phyloP scores from a whole-genome alignment of 2,329 filamentous ascomycete species.

The Elsinoe australis region DNA sequence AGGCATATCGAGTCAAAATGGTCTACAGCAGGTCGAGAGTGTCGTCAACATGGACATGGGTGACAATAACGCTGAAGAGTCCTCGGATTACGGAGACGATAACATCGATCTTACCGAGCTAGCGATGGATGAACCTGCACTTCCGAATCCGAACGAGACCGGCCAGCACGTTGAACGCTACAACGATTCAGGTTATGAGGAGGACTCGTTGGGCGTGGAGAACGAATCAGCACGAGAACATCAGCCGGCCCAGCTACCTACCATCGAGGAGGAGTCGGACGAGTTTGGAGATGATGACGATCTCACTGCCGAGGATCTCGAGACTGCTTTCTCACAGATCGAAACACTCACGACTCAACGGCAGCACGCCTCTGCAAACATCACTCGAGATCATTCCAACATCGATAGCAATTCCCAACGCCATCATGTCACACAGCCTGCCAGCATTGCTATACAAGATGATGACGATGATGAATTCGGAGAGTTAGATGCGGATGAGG shows the following conservation, averaged over 20 bases:
- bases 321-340: slow-evolving; percentile 33
- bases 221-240: too few relatives aligned
- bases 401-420: not conserved
- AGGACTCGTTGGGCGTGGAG: too few relatives aligned
- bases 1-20: too few relatives aligned
- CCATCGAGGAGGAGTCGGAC: slow-evolving; percentile 29
- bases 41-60: not conserved
- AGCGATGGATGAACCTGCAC: slow-evolving; percentile 13
- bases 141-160: not conserved
- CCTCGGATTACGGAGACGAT: slow-evolving; percentile 21
- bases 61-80: not conserved
- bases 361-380: too few relatives aligned
- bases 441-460: slow-evolving; percentile 16
- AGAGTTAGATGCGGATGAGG: slow-evolving; percentile 62
- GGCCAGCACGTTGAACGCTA: not conserved
- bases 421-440: too few relatives aligned
- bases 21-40: too few relatives aligned
- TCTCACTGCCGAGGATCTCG: slow-evolving; percentile 50
- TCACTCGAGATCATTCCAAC: too few relatives aligned
- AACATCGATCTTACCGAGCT: slow-evolving; percentile 21
- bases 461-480: slow-evolving; percentile 64
- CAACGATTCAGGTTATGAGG: slow-evolving; percentile 16
- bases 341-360: slow-evolving; percentile 10
- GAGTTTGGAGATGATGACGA: slow-evolving; percentile 44
- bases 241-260: slow-evolving; percentile 13